Percentiles rank a stretch among this genome's conserved stretches.
phyloP scores from a whole-genome alignment of 2,329 filamentous ascomycete genomes.

The Talaromyces sp. region DNA sequence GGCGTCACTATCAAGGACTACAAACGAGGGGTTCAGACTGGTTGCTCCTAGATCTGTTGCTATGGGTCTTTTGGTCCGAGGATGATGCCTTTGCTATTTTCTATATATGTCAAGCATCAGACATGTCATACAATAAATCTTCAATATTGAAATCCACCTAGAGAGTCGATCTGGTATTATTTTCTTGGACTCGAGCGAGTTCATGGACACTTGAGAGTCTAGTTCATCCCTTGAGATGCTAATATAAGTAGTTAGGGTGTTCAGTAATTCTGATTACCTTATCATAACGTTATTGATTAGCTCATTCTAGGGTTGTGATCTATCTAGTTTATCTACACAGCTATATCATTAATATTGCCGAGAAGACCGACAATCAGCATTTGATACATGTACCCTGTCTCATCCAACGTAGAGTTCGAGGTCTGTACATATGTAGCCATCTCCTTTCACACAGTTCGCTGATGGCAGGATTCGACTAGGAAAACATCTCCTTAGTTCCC shows the following conservation, averaged over 20 bases:
- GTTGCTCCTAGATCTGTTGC: not conserved
- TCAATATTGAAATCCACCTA: not conserved
- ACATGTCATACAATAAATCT: slow-evolving; percentile 13
- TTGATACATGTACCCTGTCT: no score
- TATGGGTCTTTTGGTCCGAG: not conserved
- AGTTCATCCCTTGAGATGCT: not conserved
- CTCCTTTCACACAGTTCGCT: not conserved
- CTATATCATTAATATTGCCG: not conserved
- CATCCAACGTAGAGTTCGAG: not conserved
- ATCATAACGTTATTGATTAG: no score
- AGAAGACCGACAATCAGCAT: not conserved
- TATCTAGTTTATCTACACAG: not conserved
- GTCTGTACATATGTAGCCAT: not conserved
- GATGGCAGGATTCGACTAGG: not conserved
- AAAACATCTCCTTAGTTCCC: not conserved
- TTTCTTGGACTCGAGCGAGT: not conserved
- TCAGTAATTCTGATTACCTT: no score
- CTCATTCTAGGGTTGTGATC: not conserved
- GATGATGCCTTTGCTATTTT: not conserved
- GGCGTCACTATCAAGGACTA: not conserved
- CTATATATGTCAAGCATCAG: not conserved
- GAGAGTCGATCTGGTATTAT: not conserved
- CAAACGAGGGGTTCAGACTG: not conserved
- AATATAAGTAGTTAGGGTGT: not conserved
- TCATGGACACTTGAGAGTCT: not conserved